These are phyloP conservation scores for Colletotrichum magnum DNA, from an alignment of 2,329 filamentous ascomycete genomes.

Conservation along the genomic window DNA sequence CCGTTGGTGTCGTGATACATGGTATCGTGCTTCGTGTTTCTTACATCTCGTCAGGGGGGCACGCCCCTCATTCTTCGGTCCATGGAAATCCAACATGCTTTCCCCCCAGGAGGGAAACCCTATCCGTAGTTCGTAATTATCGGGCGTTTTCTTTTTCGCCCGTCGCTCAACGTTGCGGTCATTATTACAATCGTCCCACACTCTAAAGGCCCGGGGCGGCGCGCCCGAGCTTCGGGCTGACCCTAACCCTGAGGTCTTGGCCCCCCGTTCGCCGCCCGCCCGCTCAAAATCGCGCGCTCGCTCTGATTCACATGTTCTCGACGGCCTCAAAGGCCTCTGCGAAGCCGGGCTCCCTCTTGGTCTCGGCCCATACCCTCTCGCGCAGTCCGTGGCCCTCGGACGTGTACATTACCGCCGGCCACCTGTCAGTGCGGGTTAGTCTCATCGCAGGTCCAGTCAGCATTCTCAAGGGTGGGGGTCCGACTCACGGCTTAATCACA, in stretches of 20 bases:
- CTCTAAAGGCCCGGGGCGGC: too few species aligned
- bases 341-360: constrained; percentile 35
- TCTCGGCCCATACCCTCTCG: constrained; percentile 36
- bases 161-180: too few species aligned
- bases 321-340: constrained; percentile 32
- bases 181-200: too few species aligned
- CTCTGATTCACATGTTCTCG: constrained; percentile 4
- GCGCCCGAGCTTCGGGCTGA: background rate
- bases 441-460: too few species aligned
- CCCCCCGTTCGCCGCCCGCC: too few species aligned
- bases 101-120: too few species aligned
- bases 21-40: background rate
- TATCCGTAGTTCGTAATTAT: too few species aligned
- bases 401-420: constrained; percentile 37
- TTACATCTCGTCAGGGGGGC: background rate
- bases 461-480: background rate
- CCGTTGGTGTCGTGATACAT: too few species aligned
- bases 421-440: constrained; percentile 5
- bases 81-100: too few species aligned
- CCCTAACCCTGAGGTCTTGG: background rate
- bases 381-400: constrained; percentile 28
- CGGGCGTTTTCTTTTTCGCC: too few species aligned
- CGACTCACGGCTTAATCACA: constrained; percentile 60
- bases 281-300: too few species aligned
- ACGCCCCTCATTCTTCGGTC: background rate